Evolutionary conservation across 1,139 yeast species (phyloP).

Genomic region (Saccharomyces hybrid): DNA sequence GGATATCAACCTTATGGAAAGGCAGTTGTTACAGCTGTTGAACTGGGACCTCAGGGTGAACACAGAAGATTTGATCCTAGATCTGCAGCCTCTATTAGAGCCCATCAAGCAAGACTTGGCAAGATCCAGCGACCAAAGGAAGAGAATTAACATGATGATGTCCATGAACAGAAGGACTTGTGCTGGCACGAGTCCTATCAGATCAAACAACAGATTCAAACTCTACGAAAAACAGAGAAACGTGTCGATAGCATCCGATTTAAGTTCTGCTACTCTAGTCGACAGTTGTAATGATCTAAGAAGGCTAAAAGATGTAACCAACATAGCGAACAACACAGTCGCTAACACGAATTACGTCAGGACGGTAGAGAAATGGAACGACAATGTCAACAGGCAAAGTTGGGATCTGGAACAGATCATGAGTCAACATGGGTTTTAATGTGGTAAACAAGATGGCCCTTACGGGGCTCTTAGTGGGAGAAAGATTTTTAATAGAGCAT

Average conservation of each 20-base stretch:
- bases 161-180: constrained; percentile 1
- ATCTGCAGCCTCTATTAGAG: constrained; percentile 46
- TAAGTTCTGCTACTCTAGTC: constrained; percentile 19
- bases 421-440: neutral
- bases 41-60: constrained; percentile 62
- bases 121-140: constrained; percentile 26
- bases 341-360: neutral
- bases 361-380: neutral
- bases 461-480: neutral
- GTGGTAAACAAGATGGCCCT: neutral
- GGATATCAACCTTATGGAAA: constrained; percentile 74
- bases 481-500: neutral
- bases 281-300: constrained; percentile 3
- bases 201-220: neutral
- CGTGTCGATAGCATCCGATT: constrained; percentile 20
- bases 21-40: constrained; percentile 59
- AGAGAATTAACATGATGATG: constrained; percentile 10
- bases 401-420: constrained; percentile 10
- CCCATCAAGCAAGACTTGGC: constrained; percentile 57
- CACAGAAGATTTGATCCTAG: constrained; percentile 45
- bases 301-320: neutral
- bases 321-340: neutral
- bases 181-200: constrained; percentile 3
- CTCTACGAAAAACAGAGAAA: constrained; percentile 9
- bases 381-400: constrained; percentile 1